Evolutionary conservation across 1,139 yeast species (phyloP).

Genomic region (Barnettozyma hawaiiensis): DNA sequence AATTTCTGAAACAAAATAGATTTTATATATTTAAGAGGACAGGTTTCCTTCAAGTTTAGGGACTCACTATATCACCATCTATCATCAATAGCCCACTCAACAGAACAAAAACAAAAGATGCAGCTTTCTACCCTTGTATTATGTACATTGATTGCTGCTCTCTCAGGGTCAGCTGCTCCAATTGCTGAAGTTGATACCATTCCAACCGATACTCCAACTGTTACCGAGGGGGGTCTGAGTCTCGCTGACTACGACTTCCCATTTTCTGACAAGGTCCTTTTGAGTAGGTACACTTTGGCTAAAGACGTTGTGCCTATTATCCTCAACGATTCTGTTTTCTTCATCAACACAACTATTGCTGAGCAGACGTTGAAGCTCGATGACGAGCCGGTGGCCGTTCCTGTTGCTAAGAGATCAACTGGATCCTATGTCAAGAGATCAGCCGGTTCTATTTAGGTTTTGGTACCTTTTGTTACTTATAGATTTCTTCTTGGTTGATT

Average conservation of each 20-base stretch:
- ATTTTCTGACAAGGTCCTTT: slow-evolving; percentile 11
- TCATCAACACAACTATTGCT: slow-evolving; percentile 12
- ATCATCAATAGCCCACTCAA: no score
- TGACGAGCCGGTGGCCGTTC: neutral
- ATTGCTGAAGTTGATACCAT: neutral
- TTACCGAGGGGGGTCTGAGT: neutral
- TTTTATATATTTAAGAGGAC: neutral
- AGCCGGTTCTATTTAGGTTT: slow-evolving; percentile 1
- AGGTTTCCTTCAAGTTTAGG: neutral
- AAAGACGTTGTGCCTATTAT: slow-evolving; percentile 9
- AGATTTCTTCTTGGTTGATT: neutral
- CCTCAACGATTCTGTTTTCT: slow-evolving; percentile 11
- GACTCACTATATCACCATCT: no score
- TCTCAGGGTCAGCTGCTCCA: neutral
- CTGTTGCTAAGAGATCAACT: slow-evolving; percentile 1
- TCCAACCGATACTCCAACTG: neutral
- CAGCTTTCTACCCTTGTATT: neutral
- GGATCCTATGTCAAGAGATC: slow-evolving; percentile 1
- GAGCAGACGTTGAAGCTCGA: neutral
- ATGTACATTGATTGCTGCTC: neutral
- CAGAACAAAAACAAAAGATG: neutral
- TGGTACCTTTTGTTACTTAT: neutral
- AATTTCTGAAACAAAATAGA: no score
- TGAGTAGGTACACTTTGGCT: slow-evolving; percentile 5
- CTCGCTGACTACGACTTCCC: slow-evolving; percentile 2